phyloP scores from a whole-genome alignment of 345 rosid genomes.

The Garcia nutans region DNA sequence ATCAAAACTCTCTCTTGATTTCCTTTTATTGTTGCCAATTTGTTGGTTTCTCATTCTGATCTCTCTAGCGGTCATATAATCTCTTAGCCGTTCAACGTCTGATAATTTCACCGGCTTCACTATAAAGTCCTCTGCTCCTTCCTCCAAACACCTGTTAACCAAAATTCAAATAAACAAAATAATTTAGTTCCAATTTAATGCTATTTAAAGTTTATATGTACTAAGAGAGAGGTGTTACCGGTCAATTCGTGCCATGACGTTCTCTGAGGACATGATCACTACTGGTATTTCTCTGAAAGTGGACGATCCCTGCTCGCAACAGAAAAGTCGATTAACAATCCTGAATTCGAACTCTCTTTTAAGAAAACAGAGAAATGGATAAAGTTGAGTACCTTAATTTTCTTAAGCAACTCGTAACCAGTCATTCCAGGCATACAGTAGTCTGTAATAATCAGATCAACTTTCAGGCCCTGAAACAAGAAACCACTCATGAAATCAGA shows the following conservation, averaged over 20 bases:
- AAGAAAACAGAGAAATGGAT: not conserved
- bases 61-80: slow-evolving; percentile 44
- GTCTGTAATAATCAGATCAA: slow-evolving; percentile 90
- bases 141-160: slow-evolving; percentile 71
- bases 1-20: slow-evolving; percentile 45
- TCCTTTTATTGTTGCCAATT: slow-evolving; percentile 40
- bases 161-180: not conserved
- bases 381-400: slow-evolving; percentile 60
- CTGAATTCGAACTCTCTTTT: too few species aligned
- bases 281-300: slow-evolving; percentile 73
- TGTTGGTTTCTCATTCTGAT: slow-evolving; percentile 20
- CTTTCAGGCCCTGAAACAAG: slow-evolving; percentile 58
- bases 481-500: not conserved
- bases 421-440: slow-evolving; percentile 99
- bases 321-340: too few species aligned
- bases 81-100: slow-evolving; percentile 75
- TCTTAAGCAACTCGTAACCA: slow-evolving; percentile 92
- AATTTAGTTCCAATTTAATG: not conserved
- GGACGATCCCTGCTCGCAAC: slow-evolving; percentile 63
- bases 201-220: not conserved
- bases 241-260: slow-evolving; percentile 73
- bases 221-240: slow-evolving; percentile 33
- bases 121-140: slow-evolving; percentile 91
- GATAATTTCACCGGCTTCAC: slow-evolving; percentile 89
- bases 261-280: slow-evolving; percentile 95